Percentiles rank a stretch among this genome's conserved stretches.
Conservation (phyloP, 805 yeast genomes). For the Lipomyces oligophaga region DNA sequence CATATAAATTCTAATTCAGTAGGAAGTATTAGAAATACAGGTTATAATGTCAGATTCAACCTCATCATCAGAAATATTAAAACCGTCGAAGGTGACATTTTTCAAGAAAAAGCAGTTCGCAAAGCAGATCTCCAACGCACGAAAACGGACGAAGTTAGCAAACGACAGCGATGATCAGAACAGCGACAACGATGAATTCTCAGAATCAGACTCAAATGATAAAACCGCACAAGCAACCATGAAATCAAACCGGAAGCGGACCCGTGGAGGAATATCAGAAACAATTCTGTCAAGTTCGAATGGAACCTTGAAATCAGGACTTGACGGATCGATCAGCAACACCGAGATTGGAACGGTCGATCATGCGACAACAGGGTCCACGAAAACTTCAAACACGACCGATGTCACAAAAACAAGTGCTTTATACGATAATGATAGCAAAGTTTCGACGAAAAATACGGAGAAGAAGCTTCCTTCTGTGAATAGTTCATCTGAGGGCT, state of each 20-base stretch:
- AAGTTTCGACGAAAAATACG: constrained; percentile 3
- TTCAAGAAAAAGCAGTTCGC: constrained; percentile 18
- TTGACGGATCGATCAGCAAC: background rate
- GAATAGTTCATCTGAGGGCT: constrained; percentile 14
- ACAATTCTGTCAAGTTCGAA: constrained; percentile 13
- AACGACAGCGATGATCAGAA: too few species aligned
- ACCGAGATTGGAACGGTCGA: constrained; percentile 17
- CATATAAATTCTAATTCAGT: too few species aligned
- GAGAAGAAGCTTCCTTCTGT: constrained; percentile 1
- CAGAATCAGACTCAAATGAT: background rate
- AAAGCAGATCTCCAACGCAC: constrained; percentile 13
- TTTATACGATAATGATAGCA: constrained; percentile 26
- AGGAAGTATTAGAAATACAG: too few species aligned
- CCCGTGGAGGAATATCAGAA: constrained; percentile 17
- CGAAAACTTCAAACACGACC: constrained; percentile 28
- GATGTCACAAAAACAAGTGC: constrained; percentile 33
- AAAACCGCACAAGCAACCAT: background rate
- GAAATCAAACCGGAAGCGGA: constrained; percentile 17
- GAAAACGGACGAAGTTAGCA: too few species aligned
- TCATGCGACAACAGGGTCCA: constrained; percentile 11
- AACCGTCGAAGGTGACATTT: constrained; percentile 13
- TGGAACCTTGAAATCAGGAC: constrained; percentile 11
- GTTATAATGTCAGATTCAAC: too few species aligned
- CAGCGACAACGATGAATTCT: background rate
- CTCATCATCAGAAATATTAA: too few species aligned